Percentiles rank a stretch among this genome's conserved stretches.
These are phyloP conservation scores for Lipomyces lipofer DNA, from an alignment of 805 yeast genomes.

Conservation along the genomic window DNA sequence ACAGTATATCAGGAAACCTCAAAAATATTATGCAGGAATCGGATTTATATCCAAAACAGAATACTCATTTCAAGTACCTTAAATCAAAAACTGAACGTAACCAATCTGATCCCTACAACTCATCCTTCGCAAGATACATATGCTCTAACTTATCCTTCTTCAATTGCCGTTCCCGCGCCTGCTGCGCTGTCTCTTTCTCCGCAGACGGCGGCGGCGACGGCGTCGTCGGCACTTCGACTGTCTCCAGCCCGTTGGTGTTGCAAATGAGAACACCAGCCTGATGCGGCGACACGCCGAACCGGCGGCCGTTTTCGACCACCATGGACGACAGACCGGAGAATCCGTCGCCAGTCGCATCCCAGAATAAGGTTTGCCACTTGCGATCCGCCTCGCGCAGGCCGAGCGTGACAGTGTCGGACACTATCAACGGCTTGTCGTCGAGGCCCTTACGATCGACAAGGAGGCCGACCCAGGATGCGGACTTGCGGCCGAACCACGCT, in stretches of 20 bases:
- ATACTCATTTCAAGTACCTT: too few species aligned
- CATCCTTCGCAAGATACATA: constrained; percentile 24
- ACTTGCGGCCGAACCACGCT: constrained; percentile 24
- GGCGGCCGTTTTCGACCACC: constrained; percentile 28
- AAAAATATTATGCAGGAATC: too few species aligned
- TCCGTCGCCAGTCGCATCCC: constrained; percentile 23
- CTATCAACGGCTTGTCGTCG: constrained; percentile 22
- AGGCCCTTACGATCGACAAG: constrained; percentile 19
- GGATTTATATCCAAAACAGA: too few species aligned
- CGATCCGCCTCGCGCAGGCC: constrained; percentile 19
- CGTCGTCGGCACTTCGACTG: constrained; percentile 22
- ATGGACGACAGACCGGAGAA: constrained; percentile 24
- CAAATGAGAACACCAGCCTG: constrained; percentile 29
- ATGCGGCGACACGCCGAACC: constrained; percentile 29
- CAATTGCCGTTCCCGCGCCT: background rate
- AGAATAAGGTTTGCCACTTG: constrained; percentile 29
- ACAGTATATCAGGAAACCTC: too few species aligned
- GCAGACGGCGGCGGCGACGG: background rate
- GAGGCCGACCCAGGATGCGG: constrained; percentile 30
- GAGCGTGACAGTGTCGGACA: constrained; percentile 23
- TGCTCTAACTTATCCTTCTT: constrained; percentile 24
- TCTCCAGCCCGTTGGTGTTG: constrained; percentile 27
- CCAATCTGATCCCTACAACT: too few species aligned
- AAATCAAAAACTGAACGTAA: too few species aligned
- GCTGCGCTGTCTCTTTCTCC: constrained; percentile 1